phyloP scores from a whole-genome alignment of 2,329 filamentous ascomycete species.

The Aspergillus sp. region DNA sequence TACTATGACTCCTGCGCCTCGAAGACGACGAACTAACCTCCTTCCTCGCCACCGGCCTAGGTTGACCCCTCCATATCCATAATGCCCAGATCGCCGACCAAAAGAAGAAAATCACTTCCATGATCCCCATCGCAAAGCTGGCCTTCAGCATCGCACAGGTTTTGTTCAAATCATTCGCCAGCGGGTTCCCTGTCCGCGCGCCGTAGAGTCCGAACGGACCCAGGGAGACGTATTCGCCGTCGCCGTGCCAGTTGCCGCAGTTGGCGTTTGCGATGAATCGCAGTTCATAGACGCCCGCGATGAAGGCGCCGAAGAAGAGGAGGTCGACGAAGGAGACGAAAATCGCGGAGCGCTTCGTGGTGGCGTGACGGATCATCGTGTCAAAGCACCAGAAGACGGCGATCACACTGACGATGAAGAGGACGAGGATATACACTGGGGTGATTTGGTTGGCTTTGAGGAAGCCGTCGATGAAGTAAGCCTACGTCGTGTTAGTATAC shows the following conservation, averaged over 20 bases:
- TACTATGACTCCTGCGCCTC: slow-evolving; percentile 35
- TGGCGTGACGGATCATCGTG: slow-evolving; percentile 54
- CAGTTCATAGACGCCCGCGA: slow-evolving; percentile 54
- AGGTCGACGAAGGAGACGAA: slow-evolving; percentile 59
- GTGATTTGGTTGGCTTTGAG: slow-evolving; percentile 52
- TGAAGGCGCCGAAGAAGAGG: slow-evolving; percentile 57
- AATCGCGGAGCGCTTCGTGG: slow-evolving; percentile 51
- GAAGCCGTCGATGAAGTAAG: slow-evolving; percentile 57
- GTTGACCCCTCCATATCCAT: slow-evolving; percentile 25
- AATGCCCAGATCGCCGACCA: slow-evolving; percentile 65
- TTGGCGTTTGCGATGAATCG: slow-evolving; percentile 54
- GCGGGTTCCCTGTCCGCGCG: slow-evolving; percentile 37
- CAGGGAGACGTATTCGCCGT: slow-evolving; percentile 52
- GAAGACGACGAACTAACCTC: slow-evolving; percentile 23
- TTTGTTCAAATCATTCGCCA: slow-evolving; percentile 58
- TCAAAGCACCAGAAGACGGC: slow-evolving; percentile 56
- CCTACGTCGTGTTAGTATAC: slow-evolving; percentile 18
- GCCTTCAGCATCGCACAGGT: slow-evolving; percentile 90
- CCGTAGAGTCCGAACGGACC: slow-evolving; percentile 56
- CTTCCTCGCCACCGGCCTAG: slow-evolving; percentile 10
- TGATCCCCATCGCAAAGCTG: slow-evolving; percentile 80
- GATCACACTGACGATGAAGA: slow-evolving; percentile 59
- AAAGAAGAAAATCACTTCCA: slow-evolving; percentile 76
- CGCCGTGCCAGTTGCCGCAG: slow-evolving; percentile 57
- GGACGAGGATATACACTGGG: slow-evolving; percentile 53